Base-by-base conservation (phyloP, 495 filamentous ascomycete species). In the Podospora anserina region DNA sequence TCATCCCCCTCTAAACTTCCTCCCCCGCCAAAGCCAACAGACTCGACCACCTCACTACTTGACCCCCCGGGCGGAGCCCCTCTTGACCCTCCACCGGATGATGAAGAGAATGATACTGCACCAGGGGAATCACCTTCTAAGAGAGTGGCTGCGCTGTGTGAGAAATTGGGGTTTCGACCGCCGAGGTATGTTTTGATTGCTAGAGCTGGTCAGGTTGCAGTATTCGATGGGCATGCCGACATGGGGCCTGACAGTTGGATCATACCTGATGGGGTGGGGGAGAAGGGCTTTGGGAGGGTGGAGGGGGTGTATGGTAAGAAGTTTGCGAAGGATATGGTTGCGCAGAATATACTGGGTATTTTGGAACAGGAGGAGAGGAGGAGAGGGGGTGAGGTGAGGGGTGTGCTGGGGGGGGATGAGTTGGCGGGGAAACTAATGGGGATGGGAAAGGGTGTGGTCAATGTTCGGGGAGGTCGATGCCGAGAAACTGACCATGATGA, bases 301-400 rank as follows among this genome's bases (percentile, higher is more conserved):
- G 27, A 65, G 3, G 61, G 70, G 5, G 69, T 79, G 32, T 71
- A 73, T 15, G 66, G 71, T 6, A 74, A 64, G 66, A 75, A 69
- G 57, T 32, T 54, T 1, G 71, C 76, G 13, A 78, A 68, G 60
- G 76, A 79, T 64, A 68, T 32, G 65, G 69, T 80, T 7, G 80
- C 77, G 3, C 75, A 80, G 67, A 55, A 74, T 64, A 64, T 78
- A 54, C 54, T 77, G 9, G 64, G 15, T 23, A 70, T 67, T 64
- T n/a, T 78, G 28, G 15, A 71, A 27, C 16, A 63, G 26, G 61
- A 77, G 57, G 67, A 63, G 26, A 59, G 34, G 26, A 27, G 65
- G 26, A 67, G 75, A 57, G 56, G 59, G 6, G 66, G 54, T 11
- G 20, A 26, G 55, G 30, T 65, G 5, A 27, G 66, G 7, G 61